phyloP scores from a whole-genome alignment of 2,329 filamentous ascomycete species.

The Neofusicoccum kwambonambiense region DNA sequence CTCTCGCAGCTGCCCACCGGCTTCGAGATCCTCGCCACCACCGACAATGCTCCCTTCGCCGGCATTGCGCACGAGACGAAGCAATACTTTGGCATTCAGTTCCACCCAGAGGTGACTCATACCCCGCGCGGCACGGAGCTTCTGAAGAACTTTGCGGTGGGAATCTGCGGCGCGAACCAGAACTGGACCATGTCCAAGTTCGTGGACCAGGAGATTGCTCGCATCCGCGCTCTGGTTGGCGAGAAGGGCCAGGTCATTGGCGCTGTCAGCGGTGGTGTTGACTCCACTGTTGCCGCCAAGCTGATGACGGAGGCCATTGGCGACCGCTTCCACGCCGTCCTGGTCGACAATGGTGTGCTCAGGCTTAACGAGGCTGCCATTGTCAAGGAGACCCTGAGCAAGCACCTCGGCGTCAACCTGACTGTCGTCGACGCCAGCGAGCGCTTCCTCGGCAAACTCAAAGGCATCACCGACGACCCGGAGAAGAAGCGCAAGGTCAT shows the following conservation, averaged over 20 bases:
- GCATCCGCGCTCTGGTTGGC: slow-evolving; percentile 81
- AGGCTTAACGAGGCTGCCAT: slow-evolving; percentile 78
- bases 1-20: slow-evolving; percentile 69
- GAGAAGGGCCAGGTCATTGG: slow-evolving; percentile 78
- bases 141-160: slow-evolving; percentile 78
- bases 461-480: slow-evolving; percentile 70
- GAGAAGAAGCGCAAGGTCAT: slow-evolving; percentile 93
- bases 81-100: slow-evolving; percentile 79
- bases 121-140: slow-evolving; percentile 68
- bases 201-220: slow-evolving; percentile 72
- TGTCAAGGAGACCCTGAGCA: slow-evolving; percentile 74
- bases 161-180: slow-evolving; percentile 73
- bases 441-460: slow-evolving; percentile 72
- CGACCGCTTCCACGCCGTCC: slow-evolving; percentile 77
- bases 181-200: slow-evolving; percentile 90
- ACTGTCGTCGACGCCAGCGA: slow-evolving; percentile 80
- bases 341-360: slow-evolving; percentile 85
- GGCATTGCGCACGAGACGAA: slow-evolving; percentile 71
- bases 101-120: slow-evolving; percentile 83
- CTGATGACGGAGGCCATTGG: slow-evolving; percentile 86
- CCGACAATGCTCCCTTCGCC: slow-evolving; percentile 74
- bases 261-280: slow-evolving; percentile 79
- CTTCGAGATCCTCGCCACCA: slow-evolving; percentile 73
- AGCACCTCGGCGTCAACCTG: slow-evolving; percentile 85
- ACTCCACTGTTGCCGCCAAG: slow-evolving; percentile 82